These are phyloP conservation scores for Suhomyces choctaworum DNA, from an alignment of 1,139 yeast genomes.

Conservation along the genomic window DNA sequence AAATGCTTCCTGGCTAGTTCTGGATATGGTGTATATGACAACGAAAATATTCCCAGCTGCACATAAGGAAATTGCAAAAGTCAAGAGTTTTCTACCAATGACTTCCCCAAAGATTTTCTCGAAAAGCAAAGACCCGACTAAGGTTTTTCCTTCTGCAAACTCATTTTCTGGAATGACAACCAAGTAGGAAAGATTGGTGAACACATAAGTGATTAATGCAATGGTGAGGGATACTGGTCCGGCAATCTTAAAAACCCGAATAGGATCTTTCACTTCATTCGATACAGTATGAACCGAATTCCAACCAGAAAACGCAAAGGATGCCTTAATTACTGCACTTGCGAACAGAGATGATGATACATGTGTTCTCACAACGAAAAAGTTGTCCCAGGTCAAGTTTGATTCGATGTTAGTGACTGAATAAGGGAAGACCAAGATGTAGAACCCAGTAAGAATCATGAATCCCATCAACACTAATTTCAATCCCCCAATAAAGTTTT, in stretches of 20 bases:
- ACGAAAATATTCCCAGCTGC: slow-evolving; percentile 66
- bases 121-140: slow-evolving; percentile 59
- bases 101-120: slow-evolving; percentile 54
- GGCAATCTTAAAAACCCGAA: slow-evolving; percentile 56
- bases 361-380: slow-evolving; percentile 27
- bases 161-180: slow-evolving; percentile 56
- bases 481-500: slow-evolving; percentile 56
- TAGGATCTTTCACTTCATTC: slow-evolving; percentile 61
- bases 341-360: slow-evolving; percentile 50
- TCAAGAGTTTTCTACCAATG: slow-evolving; percentile 53
- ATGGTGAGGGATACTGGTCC: slow-evolving; percentile 57
- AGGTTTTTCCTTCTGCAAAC: slow-evolving; percentile 53
- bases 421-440: slow-evolving; percentile 47
- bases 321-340: slow-evolving; percentile 57
- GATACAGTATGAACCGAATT: slow-evolving; percentile 61
- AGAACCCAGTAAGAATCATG: slow-evolving; percentile 52
- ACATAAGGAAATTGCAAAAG: slow-evolving; percentile 57
- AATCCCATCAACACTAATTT: slow-evolving; percentile 50
- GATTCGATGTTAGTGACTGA: slow-evolving; percentile 43
- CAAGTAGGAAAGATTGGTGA: slow-evolving; percentile 58
- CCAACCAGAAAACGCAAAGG: slow-evolving; percentile 67
- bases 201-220: slow-evolving; percentile 50
- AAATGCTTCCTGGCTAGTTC: slow-evolving; percentile 65
- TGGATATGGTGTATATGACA: slow-evolving; percentile 56
- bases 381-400: slow-evolving; percentile 35